phyloP scores from a whole-genome alignment of 805 yeast species.

The baker's yeast (Saccharomyces cerevisiae) region DNA sequence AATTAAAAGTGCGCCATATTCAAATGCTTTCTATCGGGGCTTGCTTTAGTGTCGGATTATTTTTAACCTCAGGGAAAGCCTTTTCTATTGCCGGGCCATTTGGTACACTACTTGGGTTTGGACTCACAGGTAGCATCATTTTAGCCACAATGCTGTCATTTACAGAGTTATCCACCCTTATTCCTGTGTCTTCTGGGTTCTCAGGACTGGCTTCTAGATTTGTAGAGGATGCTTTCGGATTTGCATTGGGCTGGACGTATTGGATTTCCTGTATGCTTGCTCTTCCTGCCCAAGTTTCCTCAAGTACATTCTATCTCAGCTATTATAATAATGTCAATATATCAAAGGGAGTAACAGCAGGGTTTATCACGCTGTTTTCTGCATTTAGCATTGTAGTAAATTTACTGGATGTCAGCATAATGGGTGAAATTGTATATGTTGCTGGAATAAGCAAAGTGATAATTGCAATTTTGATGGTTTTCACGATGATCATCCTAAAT shows the following conservation, averaged over 20 bases:
- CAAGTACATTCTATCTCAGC: conserved; percentile 52
- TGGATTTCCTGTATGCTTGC: conserved; percentile 48
- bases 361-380: conserved; percentile 58
- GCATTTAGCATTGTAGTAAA: conserved; percentile 41
- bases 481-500: conserved; percentile 59
- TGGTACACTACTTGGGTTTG: conserved; percentile 46
- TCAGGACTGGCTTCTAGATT: conserved; percentile 56
- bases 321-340: conserved; percentile 53
- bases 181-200: conserved; percentile 57
- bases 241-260: conserved; percentile 60
- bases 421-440: conserved; percentile 67
- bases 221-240: conserved; percentile 59
- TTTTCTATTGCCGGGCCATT: conserved; percentile 50
- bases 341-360: conserved; percentile 45
- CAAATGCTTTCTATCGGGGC: conserved; percentile 64
- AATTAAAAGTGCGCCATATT: conserved; percentile 43
- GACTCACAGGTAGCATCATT: conserved; percentile 57
- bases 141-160: conserved; percentile 52
- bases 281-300: conserved; percentile 58
- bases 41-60: conserved; percentile 58
- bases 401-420: conserved; percentile 58
- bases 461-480: conserved; percentile 44
- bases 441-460: conserved; percentile 52
- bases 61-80: conserved; percentile 53
- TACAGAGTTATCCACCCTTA: conserved; percentile 56